Percentiles rank a stretch among this genome's conserved stretches.
phyloP scores from a whole-genome alignment of 2,329 filamentous ascomycete species.

The Apiospora saccharicola region DNA sequence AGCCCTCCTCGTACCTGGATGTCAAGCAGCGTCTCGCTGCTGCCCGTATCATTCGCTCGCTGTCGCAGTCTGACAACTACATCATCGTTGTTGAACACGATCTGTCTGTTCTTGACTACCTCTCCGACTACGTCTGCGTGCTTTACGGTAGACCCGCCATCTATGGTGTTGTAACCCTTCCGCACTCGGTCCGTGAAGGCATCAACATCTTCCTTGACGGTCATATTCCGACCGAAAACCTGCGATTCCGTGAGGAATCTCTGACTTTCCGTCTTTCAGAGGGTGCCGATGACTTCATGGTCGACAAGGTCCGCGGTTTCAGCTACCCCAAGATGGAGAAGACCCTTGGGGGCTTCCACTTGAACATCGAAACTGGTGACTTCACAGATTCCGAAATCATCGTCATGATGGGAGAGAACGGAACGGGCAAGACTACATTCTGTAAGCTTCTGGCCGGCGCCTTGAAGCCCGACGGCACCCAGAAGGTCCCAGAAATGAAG shows the following conservation, averaged over 20 bases:
- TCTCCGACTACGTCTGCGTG: constrained; percentile 97
- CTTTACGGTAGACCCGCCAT: constrained; percentile 95
- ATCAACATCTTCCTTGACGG: constrained; percentile 99
- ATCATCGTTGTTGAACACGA: constrained; percentile 99
- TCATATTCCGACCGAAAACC: constrained; percentile 96
- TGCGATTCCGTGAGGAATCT: constrained; percentile 97
- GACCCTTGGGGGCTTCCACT: constrained; percentile 86
- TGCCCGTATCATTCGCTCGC: constrained; percentile 88
- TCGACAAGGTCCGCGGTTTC: constrained; percentile 86
- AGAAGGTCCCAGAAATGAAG: constrained; percentile 88
- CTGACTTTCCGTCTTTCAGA: constrained; percentile 95
- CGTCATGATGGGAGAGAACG: constrained; percentile 99
- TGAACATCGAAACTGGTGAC: constrained; percentile 80
- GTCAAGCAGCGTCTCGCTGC: constrained; percentile 98
- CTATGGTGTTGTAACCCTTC: constrained; percentile 97
- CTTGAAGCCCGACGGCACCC: constrained; percentile 84
- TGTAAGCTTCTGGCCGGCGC: constrained; percentile 94
- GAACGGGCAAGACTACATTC: constrained; percentile 99
- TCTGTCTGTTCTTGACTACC: constrained; percentile 96
- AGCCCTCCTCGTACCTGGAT: constrained; percentile 98
- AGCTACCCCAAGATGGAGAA: constrained; percentile 91
- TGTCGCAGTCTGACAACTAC: constrained; percentile 89
- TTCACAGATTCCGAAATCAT: constrained; percentile 99
- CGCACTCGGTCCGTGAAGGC: constrained; percentile 94
- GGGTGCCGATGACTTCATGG: constrained; percentile 84